These are phyloP conservation scores for Nannochloropsis salina DNA, from an alignment of 108 stramenopile genomes.

Conservation along the genomic window DNA sequence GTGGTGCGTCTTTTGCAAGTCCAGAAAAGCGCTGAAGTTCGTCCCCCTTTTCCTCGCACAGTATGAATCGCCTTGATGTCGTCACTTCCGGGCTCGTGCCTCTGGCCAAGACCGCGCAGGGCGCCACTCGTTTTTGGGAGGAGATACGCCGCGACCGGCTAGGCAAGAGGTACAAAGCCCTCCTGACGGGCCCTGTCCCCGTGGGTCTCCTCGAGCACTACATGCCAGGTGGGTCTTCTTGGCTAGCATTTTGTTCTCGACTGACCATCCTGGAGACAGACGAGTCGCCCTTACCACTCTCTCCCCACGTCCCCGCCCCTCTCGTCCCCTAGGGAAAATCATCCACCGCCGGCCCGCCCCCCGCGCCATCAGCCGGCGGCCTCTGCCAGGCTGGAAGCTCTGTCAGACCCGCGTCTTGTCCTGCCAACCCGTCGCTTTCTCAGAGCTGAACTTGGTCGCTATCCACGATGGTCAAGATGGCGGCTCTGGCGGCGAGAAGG, in stretches of 20 bases:
- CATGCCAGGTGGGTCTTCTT: slow-evolving; percentile 8
- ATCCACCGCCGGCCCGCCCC: slow-evolving; percentile 12
- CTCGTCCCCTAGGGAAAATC: neutral
- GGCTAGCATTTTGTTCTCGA: neutral
- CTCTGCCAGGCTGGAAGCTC: neutral
- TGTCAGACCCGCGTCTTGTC: neutral
- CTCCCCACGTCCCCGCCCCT: neutral
- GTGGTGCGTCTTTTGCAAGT: neutral
- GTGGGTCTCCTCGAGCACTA: neutral
- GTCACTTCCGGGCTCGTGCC: neutral
- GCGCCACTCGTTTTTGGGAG: neutral
- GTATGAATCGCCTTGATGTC: neutral
- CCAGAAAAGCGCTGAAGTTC: neutral
- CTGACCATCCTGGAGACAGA: too few relatives aligned
- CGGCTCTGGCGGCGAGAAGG: neutral
- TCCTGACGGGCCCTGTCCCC: neutral
- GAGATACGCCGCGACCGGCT: neutral
- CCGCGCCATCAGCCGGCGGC: neutral
- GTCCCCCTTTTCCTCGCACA: neutral
- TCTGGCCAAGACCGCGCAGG: neutral
- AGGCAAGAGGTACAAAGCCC: slow-evolving; percentile 12
- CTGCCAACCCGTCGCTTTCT: neutral
- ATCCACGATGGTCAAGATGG: neutral
- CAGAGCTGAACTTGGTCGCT: neutral
- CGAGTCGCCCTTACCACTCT: neutral